A percentile compares a stretch with the other conserved stretches of the same genome.
Evolutionary conservation across 345 rosid genomes (phyloP).

Genomic region (Dipteronia sinensis): DNA sequence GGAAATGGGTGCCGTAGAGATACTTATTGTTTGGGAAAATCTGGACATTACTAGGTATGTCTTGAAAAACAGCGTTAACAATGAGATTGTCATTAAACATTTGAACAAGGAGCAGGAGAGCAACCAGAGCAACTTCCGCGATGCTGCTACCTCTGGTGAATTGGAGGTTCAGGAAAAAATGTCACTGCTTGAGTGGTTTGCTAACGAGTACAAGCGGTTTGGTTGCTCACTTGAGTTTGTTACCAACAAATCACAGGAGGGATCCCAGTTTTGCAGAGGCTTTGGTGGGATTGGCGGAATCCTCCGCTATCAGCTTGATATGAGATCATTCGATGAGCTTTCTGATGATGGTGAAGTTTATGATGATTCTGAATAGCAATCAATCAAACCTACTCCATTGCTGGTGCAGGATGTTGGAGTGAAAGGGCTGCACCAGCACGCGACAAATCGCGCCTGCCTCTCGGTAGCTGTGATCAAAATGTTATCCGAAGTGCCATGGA

Average conservation of each 20-base stretch:
- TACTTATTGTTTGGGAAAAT: conserved; percentile 72
- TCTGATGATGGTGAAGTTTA: conserved; percentile 51
- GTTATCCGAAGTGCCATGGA: neutral
- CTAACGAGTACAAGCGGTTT: conserved; percentile 59
- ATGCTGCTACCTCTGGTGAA: conserved; percentile 41
- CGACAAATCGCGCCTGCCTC: conserved; percentile 28
- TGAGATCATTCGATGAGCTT: conserved; percentile 55
- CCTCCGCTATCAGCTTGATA: conserved; percentile 65
- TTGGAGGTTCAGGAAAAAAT: conserved; percentile 55
- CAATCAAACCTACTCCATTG: conserved; percentile 45
- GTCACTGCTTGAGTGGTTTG: conserved; percentile 71
- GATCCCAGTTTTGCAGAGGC: conserved; percentile 74
- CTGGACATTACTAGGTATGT: conserved; percentile 52
- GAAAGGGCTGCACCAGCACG: conserved; percentile 44
- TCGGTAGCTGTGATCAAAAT: conserved; percentile 6
- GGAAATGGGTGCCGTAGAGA: conserved; percentile 77
- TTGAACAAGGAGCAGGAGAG: conserved; percentile 64
- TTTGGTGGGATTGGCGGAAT: conserved; percentile 80
- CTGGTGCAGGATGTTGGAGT: conserved; percentile 52
- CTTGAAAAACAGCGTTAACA: conserved; percentile 44
- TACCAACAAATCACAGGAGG: conserved; percentile 74
- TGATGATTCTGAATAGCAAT: conserved; percentile 74
- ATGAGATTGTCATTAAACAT: conserved; percentile 52
- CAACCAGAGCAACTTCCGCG: conserved; percentile 50
- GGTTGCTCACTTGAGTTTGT: conserved; percentile 71